phyloP scores from a whole-genome alignment of 139 green algal species.

The Volvox reticuliferus region DNA sequence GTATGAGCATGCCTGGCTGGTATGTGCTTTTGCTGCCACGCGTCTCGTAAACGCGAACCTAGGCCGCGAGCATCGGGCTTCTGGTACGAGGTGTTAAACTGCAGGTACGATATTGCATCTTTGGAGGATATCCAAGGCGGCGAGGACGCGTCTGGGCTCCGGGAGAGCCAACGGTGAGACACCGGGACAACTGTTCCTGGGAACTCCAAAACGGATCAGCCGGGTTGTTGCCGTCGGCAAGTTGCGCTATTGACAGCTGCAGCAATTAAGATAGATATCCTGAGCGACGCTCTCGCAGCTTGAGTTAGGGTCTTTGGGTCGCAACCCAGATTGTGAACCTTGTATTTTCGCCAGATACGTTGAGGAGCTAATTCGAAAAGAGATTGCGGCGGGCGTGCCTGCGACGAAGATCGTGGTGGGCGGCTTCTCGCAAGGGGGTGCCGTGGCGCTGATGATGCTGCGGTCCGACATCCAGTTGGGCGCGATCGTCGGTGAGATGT shows the following conservation, averaged over 20 bases:
- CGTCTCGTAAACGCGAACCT: no score
- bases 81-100: no score
- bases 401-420: constrained; percentile 70
- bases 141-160: constrained; percentile 69
- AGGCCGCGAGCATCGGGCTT: no score
- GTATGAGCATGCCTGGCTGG: constrained; percentile 75
- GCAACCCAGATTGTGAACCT: no score
- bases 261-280: no score
- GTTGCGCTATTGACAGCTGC: no score
- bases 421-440: constrained; percentile 87
- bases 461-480: constrained; percentile 69
- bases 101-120: constrained; percentile 72
- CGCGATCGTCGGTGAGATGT: constrained; percentile 56
- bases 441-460: constrained; percentile 77
- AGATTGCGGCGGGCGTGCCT: constrained; percentile 68
- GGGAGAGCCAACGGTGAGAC: constrained; percentile 67
- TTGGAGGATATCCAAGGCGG: constrained; percentile 68
- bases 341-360: constrained; percentile 57
- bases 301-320: no score
- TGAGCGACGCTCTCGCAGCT: no score
- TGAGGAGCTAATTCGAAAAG: constrained; percentile 63
- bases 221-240: no score
- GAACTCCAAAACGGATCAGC: no score
- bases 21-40: background rate
- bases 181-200: no score